Evolutionary conservation across 371 early-diverging fungal species (phyloP).

Genomic region (Capillidium heterosporum): DNA sequence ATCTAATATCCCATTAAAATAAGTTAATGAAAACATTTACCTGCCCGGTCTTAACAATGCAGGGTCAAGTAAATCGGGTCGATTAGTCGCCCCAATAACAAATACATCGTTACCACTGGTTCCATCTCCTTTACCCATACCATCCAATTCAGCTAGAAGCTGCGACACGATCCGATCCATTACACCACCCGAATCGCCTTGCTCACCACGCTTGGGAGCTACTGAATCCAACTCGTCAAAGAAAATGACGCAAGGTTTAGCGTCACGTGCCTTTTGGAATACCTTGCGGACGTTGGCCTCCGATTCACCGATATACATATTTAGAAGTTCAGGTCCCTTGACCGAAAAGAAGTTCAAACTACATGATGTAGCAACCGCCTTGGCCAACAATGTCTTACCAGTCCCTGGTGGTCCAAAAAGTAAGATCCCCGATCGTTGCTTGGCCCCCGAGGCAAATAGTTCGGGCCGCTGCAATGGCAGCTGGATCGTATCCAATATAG

Average conservation of each 20-base stretch:
- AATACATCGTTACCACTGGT: constrained; percentile 67
- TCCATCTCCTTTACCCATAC: constrained; percentile 40
- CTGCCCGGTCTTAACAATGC: constrained; percentile 92
- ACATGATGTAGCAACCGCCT: constrained; percentile 96
- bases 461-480: constrained; percentile 95
- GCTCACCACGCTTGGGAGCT: constrained; percentile 90
- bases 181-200: constrained; percentile 94
- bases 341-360: constrained; percentile 95
- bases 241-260: constrained; percentile 97
- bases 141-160: constrained; percentile 87
- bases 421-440: constrained; percentile 88
- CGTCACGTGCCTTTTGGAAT: constrained; percentile 96
- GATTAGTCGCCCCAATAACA: constrained; percentile 99
- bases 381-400: constrained; percentile 97
- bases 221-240: constrained; percentile 99
- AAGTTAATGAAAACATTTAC: constrained; percentile 19
- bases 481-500: constrained; percentile 95
- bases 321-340: constrained; percentile 95
- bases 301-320: constrained; percentile 93
- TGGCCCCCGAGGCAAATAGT: constrained; percentile 90
- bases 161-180: constrained; percentile 97
- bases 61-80: constrained; percentile 96
- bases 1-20: constrained; percentile 23
- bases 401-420: constrained; percentile 99
- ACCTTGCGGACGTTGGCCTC: constrained; percentile 94